Evolutionary conservation across 768 basidiomycete species (phyloP), one percentile per base, ranked within the genome.

Genomic region (Leccinum subtestaceum): DNA sequence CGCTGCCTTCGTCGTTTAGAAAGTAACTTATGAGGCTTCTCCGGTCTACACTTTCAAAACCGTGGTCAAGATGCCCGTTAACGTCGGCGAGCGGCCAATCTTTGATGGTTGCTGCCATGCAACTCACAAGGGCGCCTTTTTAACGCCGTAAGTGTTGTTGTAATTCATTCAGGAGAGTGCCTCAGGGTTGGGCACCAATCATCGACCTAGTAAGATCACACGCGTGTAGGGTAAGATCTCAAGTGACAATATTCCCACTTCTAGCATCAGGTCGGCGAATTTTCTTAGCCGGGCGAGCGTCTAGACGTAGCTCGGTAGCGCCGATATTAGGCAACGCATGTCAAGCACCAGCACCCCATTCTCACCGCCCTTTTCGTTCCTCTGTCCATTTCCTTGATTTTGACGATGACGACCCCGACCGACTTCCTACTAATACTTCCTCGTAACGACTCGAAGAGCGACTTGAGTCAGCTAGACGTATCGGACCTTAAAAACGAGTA

Each of bases 351-450:
- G 31, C 25, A 27, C 19, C 43, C 21, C 29, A 31, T 34, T 58
- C 59, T 34, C 57, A 48, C 36, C 55, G 13, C 27, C 19, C 40
- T 43, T n/a, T 10, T 36, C 53, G 19, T 27, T n/a, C 38, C 38
- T 12, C n/a, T 8, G 5, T 45, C 43, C 19, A 21, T n/a, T 43
- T 8, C 32, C 45, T 45, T 23, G 48, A 29, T 19, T 47, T n/a
- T 19, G 13, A 52, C 54, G 5, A 68, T 70, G 66, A 25, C 56
- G 34, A 60, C 63, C 29, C 45, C 59, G 57, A 50, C 55, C 2
- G 38, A 23, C 9, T 29, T 66, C n/a, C 55, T 3, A 46, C 31
- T 69, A 2, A 23, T 31, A 0, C 34, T 68, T n/a, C 59, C 51
- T 21, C 34, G 13, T 15, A 19, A 50, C 2, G 31, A 46, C 10